Evolutionary conservation across 768 basidiomycete genomes (phyloP).

Genomic region (Rhodotorula paludigena): DNA sequence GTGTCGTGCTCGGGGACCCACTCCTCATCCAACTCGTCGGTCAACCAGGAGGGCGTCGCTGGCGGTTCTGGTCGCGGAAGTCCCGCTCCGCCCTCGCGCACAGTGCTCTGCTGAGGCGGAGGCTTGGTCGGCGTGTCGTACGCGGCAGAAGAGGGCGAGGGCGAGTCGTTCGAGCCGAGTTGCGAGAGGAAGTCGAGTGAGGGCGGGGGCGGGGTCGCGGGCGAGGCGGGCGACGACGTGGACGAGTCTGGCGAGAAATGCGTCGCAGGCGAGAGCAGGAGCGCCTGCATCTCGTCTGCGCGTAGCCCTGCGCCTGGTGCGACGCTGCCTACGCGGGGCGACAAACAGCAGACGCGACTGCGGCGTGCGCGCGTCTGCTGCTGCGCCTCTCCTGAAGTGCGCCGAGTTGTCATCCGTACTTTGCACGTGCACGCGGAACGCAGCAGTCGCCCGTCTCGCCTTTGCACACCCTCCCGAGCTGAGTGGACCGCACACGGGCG

Average conservation of each 20-base stretch:
- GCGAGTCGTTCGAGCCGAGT: not conserved
- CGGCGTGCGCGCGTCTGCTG: no score
- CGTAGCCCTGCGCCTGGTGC: no score
- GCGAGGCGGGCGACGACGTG: not conserved
- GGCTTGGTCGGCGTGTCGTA: not conserved
- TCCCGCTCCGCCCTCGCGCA: not conserved
- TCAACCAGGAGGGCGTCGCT: conserved; percentile 8
- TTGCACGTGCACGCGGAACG: no score
- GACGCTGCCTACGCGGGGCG: no score
- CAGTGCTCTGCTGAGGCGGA: not conserved
- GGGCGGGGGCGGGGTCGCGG: not conserved
- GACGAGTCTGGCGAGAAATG: conserved; percentile 24
- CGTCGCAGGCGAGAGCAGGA: conserved; percentile 19
- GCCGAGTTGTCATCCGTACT: no score
- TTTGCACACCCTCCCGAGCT: no score
- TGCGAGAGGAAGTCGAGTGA: conserved; percentile 7
- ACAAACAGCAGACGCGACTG: not conserved
- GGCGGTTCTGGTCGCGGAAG: not conserved
- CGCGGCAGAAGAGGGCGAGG: not conserved
- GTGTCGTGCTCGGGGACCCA: not conserved
- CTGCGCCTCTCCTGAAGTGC: no score
- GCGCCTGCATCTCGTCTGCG: conserved; percentile 8
- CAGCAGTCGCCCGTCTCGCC: no score
- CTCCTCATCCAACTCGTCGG: conserved; percentile 9
- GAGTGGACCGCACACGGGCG: no score